Base-by-base conservation (phyloP, 139 green algal species). In the Auxenochlorella pyrenoidosa region DNA sequence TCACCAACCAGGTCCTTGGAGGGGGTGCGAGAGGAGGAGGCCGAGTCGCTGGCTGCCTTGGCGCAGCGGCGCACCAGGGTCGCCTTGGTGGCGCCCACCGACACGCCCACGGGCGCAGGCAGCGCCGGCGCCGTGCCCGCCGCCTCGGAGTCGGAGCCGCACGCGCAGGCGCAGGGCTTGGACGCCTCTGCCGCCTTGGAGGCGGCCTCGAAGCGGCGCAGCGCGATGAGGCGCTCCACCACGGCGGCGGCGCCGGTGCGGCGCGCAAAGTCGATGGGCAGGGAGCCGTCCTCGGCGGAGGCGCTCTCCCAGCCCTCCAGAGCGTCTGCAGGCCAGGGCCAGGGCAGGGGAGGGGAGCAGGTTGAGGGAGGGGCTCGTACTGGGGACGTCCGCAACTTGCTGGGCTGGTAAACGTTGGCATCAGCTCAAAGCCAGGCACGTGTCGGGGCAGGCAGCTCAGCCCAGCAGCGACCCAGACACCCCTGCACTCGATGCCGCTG, bases 241-340 rank as follows among this genome's bases (percentile, higher is more conserved):
- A 79, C 73, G n/a, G n/a, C 79, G 38, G 63, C 63, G 30, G 63
- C 63, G 40, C 90, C 89, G n/a, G 38, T 71, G 44, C 24, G 36
- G 34, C 60, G 63, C 30, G 91, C 91, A 68, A 90, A 89, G 22
- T 83, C 82, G 47, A 91, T 60, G 44, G 91, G 90, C 24, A 89
- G 88, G 21, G 70, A 47, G 84, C 91, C 91, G 38, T 92, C 91
- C 40, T 89, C 87, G 21, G 90, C 79, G 19, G 58, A 13, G 0
- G 70, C 71, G 32, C 51, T 51, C 73, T 79, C 73, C 91, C 91
- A 94, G 10, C 87, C 80, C 19, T 30, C 36, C 72, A 88, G 41
- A 1, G 86, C 90, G 60, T 88, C 90, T 75, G 76, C 15, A 12
- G 16, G 38, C 1, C 10, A 32, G 34, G 36, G 13, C 24, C 32